These are phyloP conservation scores for Exophiala sp. DNA, from an alignment of 2,329 filamentous ascomycete species.

Conservation along the genomic window DNA sequence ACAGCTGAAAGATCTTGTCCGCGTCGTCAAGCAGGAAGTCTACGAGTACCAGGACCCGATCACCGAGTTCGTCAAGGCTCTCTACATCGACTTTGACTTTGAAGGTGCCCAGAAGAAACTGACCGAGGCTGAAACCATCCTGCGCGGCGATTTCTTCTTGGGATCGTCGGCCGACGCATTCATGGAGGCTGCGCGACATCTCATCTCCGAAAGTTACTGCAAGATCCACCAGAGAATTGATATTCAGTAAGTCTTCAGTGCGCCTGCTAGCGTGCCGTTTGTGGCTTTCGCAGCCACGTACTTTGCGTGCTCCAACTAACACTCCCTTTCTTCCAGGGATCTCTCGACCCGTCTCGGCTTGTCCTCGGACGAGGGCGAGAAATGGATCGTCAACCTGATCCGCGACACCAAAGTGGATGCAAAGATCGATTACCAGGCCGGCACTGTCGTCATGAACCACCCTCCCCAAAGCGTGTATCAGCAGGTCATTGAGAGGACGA, in stretches of 20 bases:
- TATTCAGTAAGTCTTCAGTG: constrained; percentile 61
- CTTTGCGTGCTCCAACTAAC: neutral
- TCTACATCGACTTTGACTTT: constrained; percentile 95
- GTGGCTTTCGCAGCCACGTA: neutral
- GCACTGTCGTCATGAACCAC: constrained; percentile 99
- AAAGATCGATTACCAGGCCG: constrained; percentile 99
- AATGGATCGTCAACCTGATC: constrained; percentile 99
- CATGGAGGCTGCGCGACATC: constrained; percentile 86
- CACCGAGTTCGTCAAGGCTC: constrained; percentile 90
- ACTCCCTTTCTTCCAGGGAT: constrained; percentile 47
- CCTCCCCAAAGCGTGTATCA: constrained; percentile 97
- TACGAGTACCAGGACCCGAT: constrained; percentile 97
- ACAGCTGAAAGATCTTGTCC: constrained; percentile 94
- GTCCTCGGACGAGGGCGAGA: constrained; percentile 92
- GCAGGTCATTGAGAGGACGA: constrained; percentile 98
- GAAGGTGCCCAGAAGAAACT: constrained; percentile 92
- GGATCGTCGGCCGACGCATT: constrained; percentile 77
- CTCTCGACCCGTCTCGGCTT: constrained; percentile 86
- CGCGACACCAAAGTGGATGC: constrained; percentile 94
- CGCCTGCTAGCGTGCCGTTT: neutral
- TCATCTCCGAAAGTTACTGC: constrained; percentile 99
- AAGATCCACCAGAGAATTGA: constrained; percentile 99
- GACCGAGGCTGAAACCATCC: constrained; percentile 78
- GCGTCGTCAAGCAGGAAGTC: constrained; percentile 91
- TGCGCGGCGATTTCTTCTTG: constrained; percentile 94